Percentiles rank a stretch among this genome's conserved stretches.
These are phyloP conservation scores for Ceratobasidium sp. DNA, from an alignment of 1,284 basidiomycete species.

Conservation along the genomic window DNA sequence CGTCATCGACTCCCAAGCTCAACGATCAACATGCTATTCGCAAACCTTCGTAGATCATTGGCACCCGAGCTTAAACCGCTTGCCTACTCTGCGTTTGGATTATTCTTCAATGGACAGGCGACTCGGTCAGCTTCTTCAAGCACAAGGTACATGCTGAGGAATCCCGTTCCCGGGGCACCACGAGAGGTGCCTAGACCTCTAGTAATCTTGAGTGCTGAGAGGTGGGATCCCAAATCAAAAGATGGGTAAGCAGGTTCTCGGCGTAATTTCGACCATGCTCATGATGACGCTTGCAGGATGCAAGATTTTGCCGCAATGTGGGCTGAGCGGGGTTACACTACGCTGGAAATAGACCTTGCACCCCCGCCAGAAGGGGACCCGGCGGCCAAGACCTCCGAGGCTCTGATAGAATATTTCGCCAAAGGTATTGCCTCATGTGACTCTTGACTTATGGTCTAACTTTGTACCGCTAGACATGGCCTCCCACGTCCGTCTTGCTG, in stretches of 20 bases:
- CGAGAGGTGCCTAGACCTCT: constrained; percentile 61
- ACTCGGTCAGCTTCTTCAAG: constrained; percentile 22
- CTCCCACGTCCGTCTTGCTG: constrained; percentile 52
- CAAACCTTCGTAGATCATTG: background rate
- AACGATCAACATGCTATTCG: constrained; percentile 7
- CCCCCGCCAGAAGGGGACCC: constrained; percentile 41
- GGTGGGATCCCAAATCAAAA: constrained; percentile 42
- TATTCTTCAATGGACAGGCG: constrained; percentile 19
- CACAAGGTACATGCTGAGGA: constrained; percentile 48
- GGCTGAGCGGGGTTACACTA: constrained; percentile 64
- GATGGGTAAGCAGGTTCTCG: constrained; percentile 38
- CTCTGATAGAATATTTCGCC: constrained; percentile 53
- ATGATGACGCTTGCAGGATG: constrained; percentile 47
- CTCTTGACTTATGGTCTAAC: background rate
- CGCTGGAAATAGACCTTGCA: constrained; percentile 61
- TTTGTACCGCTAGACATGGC: constrained; percentile 42
- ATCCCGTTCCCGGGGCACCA: constrained; percentile 53
- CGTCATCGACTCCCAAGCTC: background rate
- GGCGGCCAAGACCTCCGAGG: constrained; percentile 46
- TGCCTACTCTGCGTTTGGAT: constrained; percentile 16
- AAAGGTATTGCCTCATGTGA: constrained; percentile 46
- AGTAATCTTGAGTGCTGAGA: constrained; percentile 52
- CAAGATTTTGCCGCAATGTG: constrained; percentile 56
- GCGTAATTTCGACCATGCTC: too few species aligned
- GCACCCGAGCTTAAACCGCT: constrained; percentile 14